Conservation (phyloP, 176 grass and related monocot species). For the Cenchrus americanus region DNA sequence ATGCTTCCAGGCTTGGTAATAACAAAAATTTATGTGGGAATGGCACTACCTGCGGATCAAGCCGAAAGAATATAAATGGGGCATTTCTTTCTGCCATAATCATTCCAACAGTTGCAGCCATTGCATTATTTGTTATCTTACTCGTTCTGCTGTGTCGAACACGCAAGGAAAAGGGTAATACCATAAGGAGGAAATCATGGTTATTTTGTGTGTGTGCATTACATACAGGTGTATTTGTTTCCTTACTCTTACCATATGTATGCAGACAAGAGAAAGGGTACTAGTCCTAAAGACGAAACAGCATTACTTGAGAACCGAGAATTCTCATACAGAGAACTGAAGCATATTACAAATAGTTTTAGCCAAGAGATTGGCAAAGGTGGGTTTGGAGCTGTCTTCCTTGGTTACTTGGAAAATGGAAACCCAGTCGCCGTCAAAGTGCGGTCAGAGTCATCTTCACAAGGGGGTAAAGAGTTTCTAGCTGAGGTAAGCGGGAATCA, state of each 20-base stretch:
- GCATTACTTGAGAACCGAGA: constrained; percentile 41
- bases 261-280: constrained; percentile 32
- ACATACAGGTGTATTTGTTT: not conserved
- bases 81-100: constrained; percentile 29
- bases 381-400: constrained; percentile 66
- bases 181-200: not conserved
- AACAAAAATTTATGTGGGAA: constrained; percentile 44
- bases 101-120: constrained; percentile 19
- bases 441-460: constrained; percentile 41
- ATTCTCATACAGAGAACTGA: constrained; percentile 66
- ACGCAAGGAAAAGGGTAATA: constrained; percentile 39
- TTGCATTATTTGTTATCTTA: constrained; percentile 14
- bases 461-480: constrained; percentile 61
- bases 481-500: constrained; percentile 56
- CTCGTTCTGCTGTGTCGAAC: constrained; percentile 4
- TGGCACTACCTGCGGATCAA: constrained; percentile 19
- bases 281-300: constrained; percentile 26
- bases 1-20: constrained; percentile 38
- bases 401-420: constrained; percentile 58
- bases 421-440: constrained; percentile 72
- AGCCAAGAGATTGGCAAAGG: constrained; percentile 62
- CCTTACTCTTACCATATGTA: not conserved
- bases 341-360: constrained; percentile 60
- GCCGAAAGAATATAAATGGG: constrained; percentile 21
- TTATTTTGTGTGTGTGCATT: not conserved